A percentile compares a stretch with the other conserved stretches of the same genome.
Evolutionary conservation across 2,329 filamentous ascomycete genomes (phyloP).

Genomic region (Blumeriella jaapii): DNA sequence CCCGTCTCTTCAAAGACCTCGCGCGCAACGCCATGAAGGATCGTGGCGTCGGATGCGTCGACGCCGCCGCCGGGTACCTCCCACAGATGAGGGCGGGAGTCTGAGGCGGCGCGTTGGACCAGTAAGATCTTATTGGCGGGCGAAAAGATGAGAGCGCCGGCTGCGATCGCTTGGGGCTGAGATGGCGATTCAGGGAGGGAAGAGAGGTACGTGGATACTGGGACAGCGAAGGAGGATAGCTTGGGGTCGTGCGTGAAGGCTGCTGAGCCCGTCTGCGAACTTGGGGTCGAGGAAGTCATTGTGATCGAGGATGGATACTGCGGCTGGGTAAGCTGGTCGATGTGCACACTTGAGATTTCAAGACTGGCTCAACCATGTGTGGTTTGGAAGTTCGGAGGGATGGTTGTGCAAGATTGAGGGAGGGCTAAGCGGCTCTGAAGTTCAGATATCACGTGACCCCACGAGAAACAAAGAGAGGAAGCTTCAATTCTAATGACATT

Average conservation of each 20-base stretch:
- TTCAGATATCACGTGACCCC: too few species aligned
- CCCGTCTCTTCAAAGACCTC: constrained; percentile 40
- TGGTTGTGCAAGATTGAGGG: too few species aligned
- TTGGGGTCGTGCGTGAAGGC: background rate
- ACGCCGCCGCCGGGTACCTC: constrained; percentile 39
- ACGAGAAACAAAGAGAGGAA: too few species aligned
- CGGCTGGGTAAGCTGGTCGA: too few species aligned
- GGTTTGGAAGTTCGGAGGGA: too few species aligned
- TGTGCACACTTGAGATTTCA: too few species aligned
- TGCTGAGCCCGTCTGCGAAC: too few species aligned
- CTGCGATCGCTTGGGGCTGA: background rate
- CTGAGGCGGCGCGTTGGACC: constrained; percentile 7
- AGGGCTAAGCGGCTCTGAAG: too few species aligned
- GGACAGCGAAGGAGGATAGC: background rate
- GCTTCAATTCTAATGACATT: too few species aligned
- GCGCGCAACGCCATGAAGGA: constrained; percentile 34
- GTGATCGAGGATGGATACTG: too few species aligned
- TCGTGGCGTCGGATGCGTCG: constrained; percentile 31
- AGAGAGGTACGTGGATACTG: background rate
- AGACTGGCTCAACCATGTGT: too few species aligned
- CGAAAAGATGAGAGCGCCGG: constrained; percentile 5
- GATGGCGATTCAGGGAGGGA: background rate
- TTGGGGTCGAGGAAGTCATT: too few species aligned
- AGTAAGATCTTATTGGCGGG: constrained; percentile 3
- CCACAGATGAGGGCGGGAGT: constrained; percentile 31